These are phyloP conservation scores for Boletus speciosus DNA, from an alignment of 768 basidiomycete genomes.

Conservation along the genomic window DNA sequence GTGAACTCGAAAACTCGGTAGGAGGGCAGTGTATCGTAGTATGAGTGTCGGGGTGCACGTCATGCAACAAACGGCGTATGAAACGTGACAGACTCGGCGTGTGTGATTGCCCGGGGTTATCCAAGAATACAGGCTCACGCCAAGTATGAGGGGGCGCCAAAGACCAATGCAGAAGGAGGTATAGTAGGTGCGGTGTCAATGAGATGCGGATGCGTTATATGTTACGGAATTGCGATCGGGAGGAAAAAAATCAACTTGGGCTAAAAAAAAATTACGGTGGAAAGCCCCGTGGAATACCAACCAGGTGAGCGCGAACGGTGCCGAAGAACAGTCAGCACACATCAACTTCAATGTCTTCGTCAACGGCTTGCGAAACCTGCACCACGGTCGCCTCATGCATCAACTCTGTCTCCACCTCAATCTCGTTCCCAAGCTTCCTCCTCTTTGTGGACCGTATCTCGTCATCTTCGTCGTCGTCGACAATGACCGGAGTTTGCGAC, in stretches of 20 bases:
- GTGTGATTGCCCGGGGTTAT: slow-evolving; percentile 9
- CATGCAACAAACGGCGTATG: slow-evolving; percentile 3
- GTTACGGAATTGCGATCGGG: slow-evolving; percentile 4
- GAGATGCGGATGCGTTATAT: slow-evolving; percentile 18
- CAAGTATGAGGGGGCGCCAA: slow-evolving; percentile 1
- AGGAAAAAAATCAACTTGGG: not conserved
- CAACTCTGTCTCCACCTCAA: not conserved
- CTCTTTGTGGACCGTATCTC: slow-evolving; percentile 56
- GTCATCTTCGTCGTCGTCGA: slow-evolving; percentile 55
- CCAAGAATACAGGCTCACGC: slow-evolving; percentile 17
- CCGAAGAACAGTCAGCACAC: slow-evolving; percentile 18
- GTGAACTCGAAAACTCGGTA: not conserved
- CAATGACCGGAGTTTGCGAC: slow-evolving; percentile 51
- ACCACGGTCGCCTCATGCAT: not conserved
- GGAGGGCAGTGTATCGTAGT: slow-evolving; percentile 1
- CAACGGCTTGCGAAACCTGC: slow-evolving; percentile 11
- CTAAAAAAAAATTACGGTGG: slow-evolving; percentile 3
- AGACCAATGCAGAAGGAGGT: slow-evolving; percentile 15
- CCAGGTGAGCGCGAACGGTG: not conserved
- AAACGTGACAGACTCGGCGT: not conserved
- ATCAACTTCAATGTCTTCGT: slow-evolving; percentile 31
- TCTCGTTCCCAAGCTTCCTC: slow-evolving; percentile 34
- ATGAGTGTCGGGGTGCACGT: slow-evolving; percentile 4
- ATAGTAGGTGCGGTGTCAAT: slow-evolving; percentile 13
- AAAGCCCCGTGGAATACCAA: not conserved